Evolutionary conservation across 441 rosid genomes (phyloP).

Genomic region (Pelargonium citronellum): DNA sequence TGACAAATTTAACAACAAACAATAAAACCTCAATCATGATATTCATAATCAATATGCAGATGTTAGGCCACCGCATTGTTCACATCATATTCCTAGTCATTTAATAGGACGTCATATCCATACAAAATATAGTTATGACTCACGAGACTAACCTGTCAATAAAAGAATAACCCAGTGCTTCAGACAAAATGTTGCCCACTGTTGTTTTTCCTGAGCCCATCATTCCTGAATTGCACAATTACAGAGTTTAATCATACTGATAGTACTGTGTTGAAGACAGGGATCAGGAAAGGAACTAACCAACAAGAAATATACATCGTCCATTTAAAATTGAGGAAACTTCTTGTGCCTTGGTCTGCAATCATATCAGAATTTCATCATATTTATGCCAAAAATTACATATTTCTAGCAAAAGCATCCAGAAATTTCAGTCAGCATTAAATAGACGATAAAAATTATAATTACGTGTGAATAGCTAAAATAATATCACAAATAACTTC

Average conservation of each 20-base stretch:
- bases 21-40: not conserved
- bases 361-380: conserved; percentile 6
- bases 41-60: not conserved
- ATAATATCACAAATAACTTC: not conserved
- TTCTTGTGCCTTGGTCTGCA: conserved; percentile 36
- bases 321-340: conserved; percentile 26
- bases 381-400: not conserved
- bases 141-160: conserved; percentile 34
- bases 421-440: not conserved
- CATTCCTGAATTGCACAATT: conserved; percentile 32
- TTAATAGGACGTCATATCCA: not conserved
- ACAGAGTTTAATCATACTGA: conserved; percentile 1
- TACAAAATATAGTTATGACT: not conserved
- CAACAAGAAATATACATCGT: conserved; percentile 37
- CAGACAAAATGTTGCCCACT: conserved; percentile 39
- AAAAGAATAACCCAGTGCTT: conserved; percentile 35
- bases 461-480: not conserved
- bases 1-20: not conserved
- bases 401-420: not conserved
- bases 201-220: conserved; percentile 55
- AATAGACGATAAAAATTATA: not conserved
- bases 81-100: not conserved
- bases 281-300: conserved; percentile 28
- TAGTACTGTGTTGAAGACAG: not conserved
- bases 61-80: too few species aligned